phyloP scores from a whole-genome alignment of 495 filamentous ascomycete species.

The Aspergillus sclerotioniger region DNA sequence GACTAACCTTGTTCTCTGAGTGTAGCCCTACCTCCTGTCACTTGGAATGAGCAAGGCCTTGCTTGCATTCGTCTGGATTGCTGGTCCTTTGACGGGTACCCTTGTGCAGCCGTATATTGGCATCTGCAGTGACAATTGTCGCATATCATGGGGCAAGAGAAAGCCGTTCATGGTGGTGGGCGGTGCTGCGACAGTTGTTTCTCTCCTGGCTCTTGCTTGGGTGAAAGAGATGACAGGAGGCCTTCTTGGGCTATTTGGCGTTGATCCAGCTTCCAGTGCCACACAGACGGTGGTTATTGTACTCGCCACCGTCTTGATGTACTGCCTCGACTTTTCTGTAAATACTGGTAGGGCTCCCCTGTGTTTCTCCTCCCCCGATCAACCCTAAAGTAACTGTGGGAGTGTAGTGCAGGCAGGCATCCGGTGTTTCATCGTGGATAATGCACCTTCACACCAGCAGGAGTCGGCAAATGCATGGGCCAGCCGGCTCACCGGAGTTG shows the following conservation, averaged over 20 bases:
- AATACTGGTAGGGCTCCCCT: constrained; percentile 67
- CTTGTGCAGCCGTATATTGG: constrained; percentile 94
- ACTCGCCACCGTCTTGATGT: constrained; percentile 77
- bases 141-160: constrained; percentile 75
- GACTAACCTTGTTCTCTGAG: not conserved
- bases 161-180: constrained; percentile 87
- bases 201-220: constrained; percentile 78
- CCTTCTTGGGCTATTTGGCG: constrained; percentile 70
- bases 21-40: constrained; percentile 63
- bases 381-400: constrained; percentile 5
- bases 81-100: constrained; percentile 79
- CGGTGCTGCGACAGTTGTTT: constrained; percentile 66
- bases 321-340: constrained; percentile 84
- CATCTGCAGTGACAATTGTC: constrained; percentile 84
- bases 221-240: constrained; percentile 72
- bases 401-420: constrained; percentile 77
- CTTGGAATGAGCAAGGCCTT: constrained; percentile 88
- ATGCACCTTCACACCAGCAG: constrained; percentile 85
- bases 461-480: constrained; percentile 88
- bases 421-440: constrained; percentile 87
- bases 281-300: constrained; percentile 63
- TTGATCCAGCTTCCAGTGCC: constrained; percentile 55
- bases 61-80: constrained; percentile 94
- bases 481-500: constrained; percentile 72
- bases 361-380: not conserved